Evolutionary conservation across 352 stramenopile species (phyloP), one percentile per base, ranked within the genome.

Genomic region (Pythium aquatile): DNA sequence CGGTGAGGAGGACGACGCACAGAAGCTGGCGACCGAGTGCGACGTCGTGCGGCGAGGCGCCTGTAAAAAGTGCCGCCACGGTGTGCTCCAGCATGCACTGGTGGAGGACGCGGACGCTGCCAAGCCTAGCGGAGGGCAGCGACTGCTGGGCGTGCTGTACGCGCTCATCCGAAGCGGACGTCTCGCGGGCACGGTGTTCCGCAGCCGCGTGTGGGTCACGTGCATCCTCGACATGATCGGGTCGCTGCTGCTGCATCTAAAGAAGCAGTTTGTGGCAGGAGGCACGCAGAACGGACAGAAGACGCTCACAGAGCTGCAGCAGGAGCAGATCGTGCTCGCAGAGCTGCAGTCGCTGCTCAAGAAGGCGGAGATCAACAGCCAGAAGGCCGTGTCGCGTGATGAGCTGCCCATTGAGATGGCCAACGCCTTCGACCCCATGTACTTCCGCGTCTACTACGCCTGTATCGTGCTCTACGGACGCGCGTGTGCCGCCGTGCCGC

Each of bases 371-470:
- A 72, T 83, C 24, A 75, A 71, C 5, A 61, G 81, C 9, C 73
- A 75, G 20, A 79, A 76, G 37, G 77, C 75, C 20, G 73, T 72
- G 16, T 62, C 65, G n/a, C 75, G 83, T n/a, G 79, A 89, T 55
- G 72, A 85, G 30, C 59, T 88, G 42, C 73, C 75, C 11, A 88
- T 94, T 29, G 64, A 75, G n/a, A 67, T 92, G 47, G 78, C 83
- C 7, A 90, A 78, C 62, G 59, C 76, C 9, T 85, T 73, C 26
- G 85, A 94, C 47, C 73, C 84, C 35, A 90, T 94, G 85, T 94
- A 92, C 80, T 94, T 92, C 66, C 74, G 83, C 40, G 78, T 74
- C 47, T 91, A 94, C 70, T 90, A 92, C 58, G 72, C 79, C 33
- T 72, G 72, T 17, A 74, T 94, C 20, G 78, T 88, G n/a, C 65